Conservation (phyloP, 371 early-diverging fungal genomes). For the Chytridium lagenaria region DNA sequence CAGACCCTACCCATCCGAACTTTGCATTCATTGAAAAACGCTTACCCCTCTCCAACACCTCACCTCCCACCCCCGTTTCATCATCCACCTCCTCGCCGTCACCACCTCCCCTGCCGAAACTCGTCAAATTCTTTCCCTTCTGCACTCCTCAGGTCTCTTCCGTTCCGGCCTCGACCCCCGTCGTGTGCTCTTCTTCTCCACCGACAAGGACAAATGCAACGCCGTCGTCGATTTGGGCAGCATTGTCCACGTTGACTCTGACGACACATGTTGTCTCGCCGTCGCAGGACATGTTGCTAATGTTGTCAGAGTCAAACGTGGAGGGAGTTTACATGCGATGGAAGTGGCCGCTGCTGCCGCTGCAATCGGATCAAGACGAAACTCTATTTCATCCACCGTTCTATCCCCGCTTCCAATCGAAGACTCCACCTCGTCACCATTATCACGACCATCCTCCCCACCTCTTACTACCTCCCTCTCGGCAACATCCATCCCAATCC, state of each 20-base stretch:
- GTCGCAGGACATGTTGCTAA: neutral
- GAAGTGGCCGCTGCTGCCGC: neutral
- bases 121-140: conserved; percentile 55
- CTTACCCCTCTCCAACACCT: conserved; percentile 32
- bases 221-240: conserved; percentile 42
- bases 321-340: neutral
- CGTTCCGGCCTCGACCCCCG: conserved; percentile 53
- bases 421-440: neutral
- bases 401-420: too few relatives aligned
- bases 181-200: conserved; percentile 59
- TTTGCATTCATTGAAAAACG: conserved; percentile 59
- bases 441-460: neutral
- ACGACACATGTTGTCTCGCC: neutral
- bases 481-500: neutral
- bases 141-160: conserved; percentile 52
- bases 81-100: conserved; percentile 57
- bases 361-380: too few relatives aligned
- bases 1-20: conserved; percentile 63
- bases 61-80: conserved; percentile 30
- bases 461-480: neutral
- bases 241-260: conserved; percentile 59
- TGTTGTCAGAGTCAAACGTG: neutral
- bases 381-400: too few relatives aligned
- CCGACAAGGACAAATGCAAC: conserved; percentile 60
- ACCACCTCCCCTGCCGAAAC: conserved; percentile 54